Base-by-base conservation (phyloP, 768 basidiomycete genomes). In the Suillus luteus region DNA sequence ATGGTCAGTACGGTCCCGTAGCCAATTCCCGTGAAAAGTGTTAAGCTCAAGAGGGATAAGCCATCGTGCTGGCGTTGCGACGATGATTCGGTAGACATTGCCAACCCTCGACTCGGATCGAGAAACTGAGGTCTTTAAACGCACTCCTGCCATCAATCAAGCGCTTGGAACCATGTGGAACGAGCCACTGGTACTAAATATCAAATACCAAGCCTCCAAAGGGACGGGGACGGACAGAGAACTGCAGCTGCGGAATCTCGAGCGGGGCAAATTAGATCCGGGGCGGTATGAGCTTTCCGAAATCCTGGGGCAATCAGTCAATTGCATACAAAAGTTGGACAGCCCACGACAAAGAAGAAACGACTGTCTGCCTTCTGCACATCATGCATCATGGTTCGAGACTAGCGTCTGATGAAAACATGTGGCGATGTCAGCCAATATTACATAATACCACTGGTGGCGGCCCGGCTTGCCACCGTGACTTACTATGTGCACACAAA, bases 1-100 rank as follows among this genome's bases (percentile, higher is more conserved):
- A 55, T 55, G 55, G 35, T 55, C n/a, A 55, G n/a, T 55, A 55
- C 35, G 22, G 55, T 37, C 14, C 55, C 55, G n/a, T 37, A 55
- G n/a, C 55, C 37, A 22, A 55, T 37, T 8, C 35, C 35, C n/a
- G 33, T 55, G n/a, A 38, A 55, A n/a, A 55, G 35, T 14, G 55
- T 55, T 37, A 37, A 22, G 55, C 55, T 55, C 35, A 55, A 12
- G n/a, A 55, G 55, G 55, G 55, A 38, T 35, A 55, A 15, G n/a
- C 35, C 55, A 55, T 55, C n/a, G 35, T 37, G 35, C 35, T n/a
- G 54, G 35, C 11, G 54, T 35, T 55, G n/a, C 22, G 55, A 55
- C 7, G n/a, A 7, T 8, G 55, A 38, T 22, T 38, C n/a, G 35
- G 12, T 37, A 55, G 22, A 55, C 55, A 55, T 38, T 55, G 35